Evolutionary conservation across 306 rosid genomes (phyloP).

Genomic region (Glycine soja): DNA sequence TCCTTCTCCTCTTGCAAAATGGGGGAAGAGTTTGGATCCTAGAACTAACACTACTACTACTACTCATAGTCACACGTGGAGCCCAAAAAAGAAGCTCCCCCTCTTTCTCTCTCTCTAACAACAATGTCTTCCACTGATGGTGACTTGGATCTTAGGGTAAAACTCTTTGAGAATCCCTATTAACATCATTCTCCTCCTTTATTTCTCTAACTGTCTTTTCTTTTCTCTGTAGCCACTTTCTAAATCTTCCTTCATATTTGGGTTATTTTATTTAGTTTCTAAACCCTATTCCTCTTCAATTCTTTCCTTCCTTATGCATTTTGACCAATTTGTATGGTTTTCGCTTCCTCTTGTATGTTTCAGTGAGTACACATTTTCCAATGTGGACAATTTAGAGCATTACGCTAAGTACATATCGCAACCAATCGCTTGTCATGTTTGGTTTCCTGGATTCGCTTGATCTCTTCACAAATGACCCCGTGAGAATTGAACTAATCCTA

Average conservation of each 20-base stretch:
- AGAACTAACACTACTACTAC: not conserved
- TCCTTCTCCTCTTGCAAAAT: too few relatives aligned
- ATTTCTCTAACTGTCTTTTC: constrained; percentile 26
- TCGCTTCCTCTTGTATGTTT: too few relatives aligned
- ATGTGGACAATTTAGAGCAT: constrained; percentile 95
- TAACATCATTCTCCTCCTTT: constrained; percentile 25
- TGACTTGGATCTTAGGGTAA: constrained; percentile 84
- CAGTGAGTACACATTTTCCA: too few relatives aligned
- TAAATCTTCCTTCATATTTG: constrained; percentile 62
- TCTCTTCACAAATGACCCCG: constrained; percentile 92
- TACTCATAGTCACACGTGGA: too few relatives aligned
- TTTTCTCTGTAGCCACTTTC: constrained; percentile 70
- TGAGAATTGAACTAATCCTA: constrained; percentile 49
- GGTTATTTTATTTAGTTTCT: constrained; percentile 62
- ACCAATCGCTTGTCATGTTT: constrained; percentile 92
- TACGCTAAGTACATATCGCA: constrained; percentile 91
- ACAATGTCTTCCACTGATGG: constrained; percentile 78
- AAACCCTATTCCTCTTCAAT: constrained; percentile 19
- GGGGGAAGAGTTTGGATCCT: constrained; percentile 60
- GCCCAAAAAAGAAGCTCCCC: constrained; percentile 15
- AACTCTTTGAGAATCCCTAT: not conserved
- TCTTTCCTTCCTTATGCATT: too few relatives aligned
- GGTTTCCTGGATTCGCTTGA: constrained; percentile 97
- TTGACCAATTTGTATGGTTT: too few relatives aligned
- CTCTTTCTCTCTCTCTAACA: not conserved